These are phyloP conservation scores for Vinca minor DNA, from an alignment of 257 asterid genomes.

Conservation along the genomic window DNA sequence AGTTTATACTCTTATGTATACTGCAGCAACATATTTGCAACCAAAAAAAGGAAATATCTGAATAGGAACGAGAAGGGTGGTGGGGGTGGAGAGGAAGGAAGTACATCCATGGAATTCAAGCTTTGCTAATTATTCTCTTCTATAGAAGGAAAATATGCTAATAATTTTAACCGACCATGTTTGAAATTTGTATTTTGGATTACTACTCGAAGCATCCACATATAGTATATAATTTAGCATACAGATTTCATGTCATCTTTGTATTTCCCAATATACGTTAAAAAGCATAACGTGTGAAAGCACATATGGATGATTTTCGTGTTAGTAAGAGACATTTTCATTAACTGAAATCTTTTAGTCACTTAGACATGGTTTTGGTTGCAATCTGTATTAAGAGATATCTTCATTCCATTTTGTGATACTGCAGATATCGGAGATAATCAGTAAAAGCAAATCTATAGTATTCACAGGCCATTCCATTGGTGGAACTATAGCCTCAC, in stretches of 20 bases:
- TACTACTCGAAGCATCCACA: no score
- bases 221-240: background rate
- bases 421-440: constrained; percentile 56
- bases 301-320: background rate
- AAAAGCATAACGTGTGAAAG: background rate
- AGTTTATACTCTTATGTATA: no score
- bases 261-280: background rate
- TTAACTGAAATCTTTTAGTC: background rate
- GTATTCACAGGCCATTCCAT: constrained; percentile 67
- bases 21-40: background rate
- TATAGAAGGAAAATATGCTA: no score
- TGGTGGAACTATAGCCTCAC: constrained; percentile 79
- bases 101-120: no score
- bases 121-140: no score
- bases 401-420: background rate
- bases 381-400: background rate
- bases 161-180: background rate
- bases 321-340: background rate
- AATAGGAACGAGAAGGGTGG: background rate
- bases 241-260: background rate
- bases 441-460: constrained; percentile 48
- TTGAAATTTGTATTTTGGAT: no score
- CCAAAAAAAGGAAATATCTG: no score
- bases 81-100: no score
- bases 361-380: background rate